Evolutionary conservation across 2,329 filamentous ascomycete genomes (phyloP).

Genomic region (Aspergillus arachidicola): DNA sequence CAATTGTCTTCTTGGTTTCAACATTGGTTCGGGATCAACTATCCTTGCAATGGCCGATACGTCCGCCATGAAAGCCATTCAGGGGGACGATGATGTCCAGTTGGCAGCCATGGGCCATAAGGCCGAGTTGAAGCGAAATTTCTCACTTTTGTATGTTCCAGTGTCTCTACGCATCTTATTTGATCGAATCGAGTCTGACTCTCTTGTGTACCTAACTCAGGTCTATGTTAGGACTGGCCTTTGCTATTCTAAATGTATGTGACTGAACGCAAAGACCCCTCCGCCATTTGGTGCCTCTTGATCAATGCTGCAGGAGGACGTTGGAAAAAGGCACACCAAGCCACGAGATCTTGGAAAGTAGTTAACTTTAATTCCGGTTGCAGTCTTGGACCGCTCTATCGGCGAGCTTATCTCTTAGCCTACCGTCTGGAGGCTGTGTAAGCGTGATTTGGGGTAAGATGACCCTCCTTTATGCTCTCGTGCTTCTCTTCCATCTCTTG

Average conservation of each 20-base stretch:
- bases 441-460: constrained; percentile 71
- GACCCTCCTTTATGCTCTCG: background rate
- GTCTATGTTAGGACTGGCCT: constrained; percentile 64
- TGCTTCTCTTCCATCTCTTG: background rate
- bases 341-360: constrained; percentile 5
- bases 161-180: background rate
- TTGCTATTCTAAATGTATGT: constrained; percentile 61
- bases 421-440: constrained; percentile 71
- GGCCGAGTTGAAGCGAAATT: constrained; percentile 61
- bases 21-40: background rate
- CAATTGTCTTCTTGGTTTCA: constrained; percentile 5
- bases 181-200: background rate
- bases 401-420: constrained; percentile 59
- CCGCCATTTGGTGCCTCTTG: constrained; percentile 3
- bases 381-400: constrained; percentile 64
- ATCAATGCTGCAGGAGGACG: background rate
- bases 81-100: constrained; percentile 49
- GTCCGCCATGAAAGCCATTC: constrained; percentile 20
- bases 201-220: constrained; percentile 17
- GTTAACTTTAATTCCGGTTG: constrained; percentile 9
- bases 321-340: background rate
- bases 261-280: background rate
- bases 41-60: constrained; percentile 12
- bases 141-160: constrained; percentile 51
- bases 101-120: constrained; percentile 61